Percentiles rank a stretch among this genome's conserved stretches.
phyloP scores from a whole-genome alignment of 345 rosid species.

The Acer campestre region DNA sequence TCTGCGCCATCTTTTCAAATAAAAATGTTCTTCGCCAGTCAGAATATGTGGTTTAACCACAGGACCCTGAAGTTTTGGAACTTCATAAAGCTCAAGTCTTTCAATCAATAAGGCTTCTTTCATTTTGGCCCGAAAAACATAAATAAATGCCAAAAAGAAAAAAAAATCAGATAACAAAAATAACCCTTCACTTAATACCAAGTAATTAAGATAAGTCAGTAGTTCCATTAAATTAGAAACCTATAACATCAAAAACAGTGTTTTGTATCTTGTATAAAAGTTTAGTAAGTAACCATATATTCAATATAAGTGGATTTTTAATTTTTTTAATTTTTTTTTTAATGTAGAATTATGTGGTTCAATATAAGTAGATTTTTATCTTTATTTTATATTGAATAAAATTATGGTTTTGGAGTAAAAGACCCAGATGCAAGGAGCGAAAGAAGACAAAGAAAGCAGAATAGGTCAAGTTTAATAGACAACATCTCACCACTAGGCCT shows the following conservation, averaged over 20 bases:
- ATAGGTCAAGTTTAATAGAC: neutral
- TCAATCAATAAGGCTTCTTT: conserved; percentile 82
- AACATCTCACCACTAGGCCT: neutral
- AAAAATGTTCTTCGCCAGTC: conserved; percentile 85
- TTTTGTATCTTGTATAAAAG: neutral
- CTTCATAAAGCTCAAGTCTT: conserved; percentile 83
- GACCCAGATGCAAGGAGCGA: neutral
- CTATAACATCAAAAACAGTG: neutral
- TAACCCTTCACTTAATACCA: neutral
- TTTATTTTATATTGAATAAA: neutral
- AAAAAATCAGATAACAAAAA: neutral
- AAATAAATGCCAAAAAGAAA: neutral
- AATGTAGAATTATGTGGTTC: neutral
- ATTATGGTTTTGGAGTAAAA: neutral
- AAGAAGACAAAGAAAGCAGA: neutral
- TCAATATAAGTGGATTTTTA: neutral
- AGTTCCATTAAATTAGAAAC: neutral
- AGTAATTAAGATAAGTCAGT: neutral
- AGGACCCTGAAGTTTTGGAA: conserved; percentile 81
- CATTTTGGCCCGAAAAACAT: conserved; percentile 58
- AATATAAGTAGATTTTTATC: neutral
- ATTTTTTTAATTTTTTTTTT: no score
- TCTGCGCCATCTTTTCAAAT: conserved; percentile 86
- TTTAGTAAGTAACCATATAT: neutral
- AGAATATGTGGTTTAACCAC: conserved; percentile 68